Conservation (phyloP, 305 asterid species). For the Fraxinus sp. region DNA sequence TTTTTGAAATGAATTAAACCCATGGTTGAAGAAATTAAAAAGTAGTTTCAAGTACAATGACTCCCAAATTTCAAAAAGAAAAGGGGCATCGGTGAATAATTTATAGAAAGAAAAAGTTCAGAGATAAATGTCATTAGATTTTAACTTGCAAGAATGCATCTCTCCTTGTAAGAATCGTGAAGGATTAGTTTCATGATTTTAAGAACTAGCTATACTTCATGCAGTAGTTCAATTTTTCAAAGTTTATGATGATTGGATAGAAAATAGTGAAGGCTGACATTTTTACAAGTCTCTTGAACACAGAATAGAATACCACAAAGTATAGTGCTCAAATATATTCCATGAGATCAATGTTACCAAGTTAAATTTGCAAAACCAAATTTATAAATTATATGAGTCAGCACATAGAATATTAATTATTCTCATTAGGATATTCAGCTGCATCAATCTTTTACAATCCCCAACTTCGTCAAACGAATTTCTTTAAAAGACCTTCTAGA, state of each 20-base stretch:
- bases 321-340: slow-evolving; percentile 1
- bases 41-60: not conserved
- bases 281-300: not conserved
- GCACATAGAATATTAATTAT: not conserved
- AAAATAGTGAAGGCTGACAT: not conserved
- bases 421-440: not conserved
- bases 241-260: not conserved
- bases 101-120: not conserved
- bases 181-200: not conserved
- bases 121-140: too few species aligned
- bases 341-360: not conserved
- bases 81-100: not conserved
- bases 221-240: not conserved
- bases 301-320: not conserved
- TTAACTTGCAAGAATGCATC: not conserved
- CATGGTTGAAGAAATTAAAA: not conserved
- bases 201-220: not conserved
- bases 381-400: not conserved
- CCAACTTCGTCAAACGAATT: not conserved
- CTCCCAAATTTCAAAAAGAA: not conserved
- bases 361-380: not conserved
- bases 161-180: not conserved
- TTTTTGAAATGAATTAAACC: not conserved
- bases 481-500: not conserved
- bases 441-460: slow-evolving; percentile 15